Evolutionary conservation across 1,284 basidiomycete species (phyloP), one percentile per base, ranked within the genome.

Genomic region (Apiotrichum brassicae): DNA sequence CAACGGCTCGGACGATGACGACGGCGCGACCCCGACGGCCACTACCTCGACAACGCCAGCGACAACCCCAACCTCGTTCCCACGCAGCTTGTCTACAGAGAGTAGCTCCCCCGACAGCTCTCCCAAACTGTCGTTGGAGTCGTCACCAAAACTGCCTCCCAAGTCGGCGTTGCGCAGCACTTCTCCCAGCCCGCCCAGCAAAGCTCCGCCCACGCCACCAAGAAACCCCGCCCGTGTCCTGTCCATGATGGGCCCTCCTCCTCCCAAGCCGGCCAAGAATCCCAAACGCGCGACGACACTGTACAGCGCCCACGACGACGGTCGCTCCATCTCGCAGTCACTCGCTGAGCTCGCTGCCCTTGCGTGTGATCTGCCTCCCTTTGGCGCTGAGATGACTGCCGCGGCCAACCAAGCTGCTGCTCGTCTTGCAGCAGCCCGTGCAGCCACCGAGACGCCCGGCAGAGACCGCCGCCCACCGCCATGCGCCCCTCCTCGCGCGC

Each of bases 301-400:
- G 22, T 56, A 53, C 51, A 37, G 44, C 32, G 46, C 37, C 1
- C 48, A 56, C 42, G 54, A 56, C 48, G 54, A 56, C 35, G 54
- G 54, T 4, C 22, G 40, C 9, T 56, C 54, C 13, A 53, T 56
- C 35, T 53, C 54, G 39, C 51, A 35, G 20, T 56, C 54, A 34
- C 48, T 56, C 6, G 54, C 54, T 23, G 54, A 56, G 48, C 51
- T 56, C 16, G 54, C 54, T 1, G 33, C 45, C 14, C 42, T 56
- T 3, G 54, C 54, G 0, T 56, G 54, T 43, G 54, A 56, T 26
- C 54, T 56, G 12, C 51, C 54, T 13, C 35, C 54, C 4, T 39
- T 56, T 13, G 54, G 42, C 19, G 48, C 37, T 6, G 48, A 52
- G 20, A 35, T 56, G 23, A 40, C 53, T 6, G 28, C 26, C n/a